A percentile compares a stretch with the other conserved stretches of the same genome.
Conservation (phyloP, 2,329 filamentous ascomycete species). For the Ophiocordyceps australis region DNA sequence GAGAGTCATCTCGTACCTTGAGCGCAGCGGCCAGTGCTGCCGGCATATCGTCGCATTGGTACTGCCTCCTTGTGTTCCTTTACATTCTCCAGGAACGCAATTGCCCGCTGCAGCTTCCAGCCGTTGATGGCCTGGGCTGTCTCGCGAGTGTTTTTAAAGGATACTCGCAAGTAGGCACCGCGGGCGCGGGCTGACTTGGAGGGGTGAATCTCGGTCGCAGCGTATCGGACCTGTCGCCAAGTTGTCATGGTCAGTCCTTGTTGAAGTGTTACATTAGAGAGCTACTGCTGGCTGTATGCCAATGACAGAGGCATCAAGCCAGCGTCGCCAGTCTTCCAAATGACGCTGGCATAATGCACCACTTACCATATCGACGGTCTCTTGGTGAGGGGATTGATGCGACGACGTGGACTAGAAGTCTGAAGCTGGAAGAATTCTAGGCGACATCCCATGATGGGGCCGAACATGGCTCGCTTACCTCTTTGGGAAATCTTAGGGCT, state of each 20-base stretch:
- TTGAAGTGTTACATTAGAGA: no score
- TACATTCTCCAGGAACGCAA: slow-evolving; percentile 97
- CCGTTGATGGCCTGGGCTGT: slow-evolving; percentile 98
- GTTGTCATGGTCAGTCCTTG: no score
- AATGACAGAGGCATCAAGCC: no score
- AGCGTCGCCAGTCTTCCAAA: no score
- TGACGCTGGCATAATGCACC: no score
- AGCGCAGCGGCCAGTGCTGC: slow-evolving; percentile 84
- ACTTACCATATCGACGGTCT: slow-evolving; percentile 40
- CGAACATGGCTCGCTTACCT: slow-evolving; percentile 29
- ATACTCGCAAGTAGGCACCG: slow-evolving; percentile 96
- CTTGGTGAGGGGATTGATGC: slow-evolving; percentile 34
- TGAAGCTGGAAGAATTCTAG: slow-evolving; percentile 28
- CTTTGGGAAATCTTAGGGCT: slow-evolving; percentile 20
- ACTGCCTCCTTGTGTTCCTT: slow-evolving; percentile 93
- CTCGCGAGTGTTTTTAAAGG: slow-evolving; percentile 99
- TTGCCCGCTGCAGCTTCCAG: slow-evolving; percentile 90
- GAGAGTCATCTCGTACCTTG: slow-evolving; percentile 98
- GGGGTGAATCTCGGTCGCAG: slow-evolving; percentile 70
- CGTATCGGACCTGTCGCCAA: slow-evolving; percentile 70
- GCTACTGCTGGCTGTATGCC: no score
- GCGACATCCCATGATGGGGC: slow-evolving; percentile 21
- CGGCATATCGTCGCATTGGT: slow-evolving; percentile 94
- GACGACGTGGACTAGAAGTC: slow-evolving; percentile 29
- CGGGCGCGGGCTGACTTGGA: slow-evolving; percentile 94